Conservation (phyloP, 306 rosid species). For the Casuarina glauca region DNA sequence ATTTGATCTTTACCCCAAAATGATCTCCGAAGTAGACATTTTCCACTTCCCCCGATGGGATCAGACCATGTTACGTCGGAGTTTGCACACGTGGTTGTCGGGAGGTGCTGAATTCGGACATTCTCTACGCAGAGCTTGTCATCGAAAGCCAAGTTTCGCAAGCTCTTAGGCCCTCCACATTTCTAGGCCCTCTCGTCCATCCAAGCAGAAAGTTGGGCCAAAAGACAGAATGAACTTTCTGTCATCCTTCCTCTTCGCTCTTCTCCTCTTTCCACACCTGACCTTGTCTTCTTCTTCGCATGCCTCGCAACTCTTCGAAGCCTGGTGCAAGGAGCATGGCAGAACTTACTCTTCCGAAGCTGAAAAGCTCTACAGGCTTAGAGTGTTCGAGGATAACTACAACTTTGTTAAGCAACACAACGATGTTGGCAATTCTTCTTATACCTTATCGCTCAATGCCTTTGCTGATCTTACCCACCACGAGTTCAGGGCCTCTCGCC, state of each 20-base stretch:
- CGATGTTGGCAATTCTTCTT: conserved; percentile 43
- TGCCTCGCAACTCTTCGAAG: conserved; percentile 57
- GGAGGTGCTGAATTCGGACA: too few species aligned
- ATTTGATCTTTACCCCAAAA: too few species aligned
- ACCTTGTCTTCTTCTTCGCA: conserved; percentile 30
- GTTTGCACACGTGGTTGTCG: too few species aligned
- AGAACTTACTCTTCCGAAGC: conserved; percentile 56
- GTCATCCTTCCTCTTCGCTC: conserved; percentile 15
- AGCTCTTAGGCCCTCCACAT: conserved; percentile 12
- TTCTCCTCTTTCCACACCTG: conserved; percentile 18
- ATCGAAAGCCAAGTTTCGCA: not conserved
- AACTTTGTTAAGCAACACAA: conserved; percentile 63
- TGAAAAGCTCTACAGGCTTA: conserved; percentile 56
- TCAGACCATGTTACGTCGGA: too few species aligned
- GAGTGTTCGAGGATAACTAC: conserved; percentile 64
- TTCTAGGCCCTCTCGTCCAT: conserved; percentile 6
- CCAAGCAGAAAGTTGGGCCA: not conserved
- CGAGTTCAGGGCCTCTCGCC: conserved; percentile 78
- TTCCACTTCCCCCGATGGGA: too few species aligned
- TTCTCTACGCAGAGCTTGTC: too few species aligned
- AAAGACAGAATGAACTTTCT: conserved; percentile 14
- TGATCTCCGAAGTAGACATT: too few species aligned
- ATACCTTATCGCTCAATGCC: conserved; percentile 71
- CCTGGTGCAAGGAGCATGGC: conserved; percentile 67
- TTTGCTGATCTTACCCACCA: conserved; percentile 83